These are phyloP conservation scores for Lumnitzera racemosa DNA, from an alignment of 345 rosid species.

Conservation along the genomic window DNA sequence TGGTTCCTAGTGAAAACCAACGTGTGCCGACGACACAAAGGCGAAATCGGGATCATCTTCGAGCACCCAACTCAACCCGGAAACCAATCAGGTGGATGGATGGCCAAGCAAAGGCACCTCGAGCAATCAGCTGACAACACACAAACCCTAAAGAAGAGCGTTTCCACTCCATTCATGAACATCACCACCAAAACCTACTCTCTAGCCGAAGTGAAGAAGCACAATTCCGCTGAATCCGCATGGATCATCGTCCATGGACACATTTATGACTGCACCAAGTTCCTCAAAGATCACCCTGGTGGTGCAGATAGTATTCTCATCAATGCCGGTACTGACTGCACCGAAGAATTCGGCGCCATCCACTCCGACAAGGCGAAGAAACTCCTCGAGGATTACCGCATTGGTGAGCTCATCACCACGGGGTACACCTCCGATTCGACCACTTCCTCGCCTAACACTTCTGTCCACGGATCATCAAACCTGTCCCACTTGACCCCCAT, in stretches of 20 bases:
- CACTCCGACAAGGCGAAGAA: conserved; percentile 90
- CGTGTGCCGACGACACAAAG: conserved; percentile 70
- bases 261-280: conserved; percentile 82
- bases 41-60: conserved; percentile 88
- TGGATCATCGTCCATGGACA: conserved; percentile 97
- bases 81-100: conserved; percentile 97
- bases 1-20: conserved; percentile 85
- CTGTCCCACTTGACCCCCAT: conserved; percentile 45
- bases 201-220: conserved; percentile 58
- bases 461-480: conserved; percentile 55
- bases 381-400: conserved; percentile 64
- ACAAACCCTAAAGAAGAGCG: conserved; percentile 59
- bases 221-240: conserved; percentile 63
- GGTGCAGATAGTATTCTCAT: conserved; percentile 80
- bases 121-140: conserved; percentile 46
- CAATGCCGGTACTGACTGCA: conserved; percentile 86
- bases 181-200: conserved; percentile 53
- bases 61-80: conserved; percentile 93
- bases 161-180: conserved; percentile 92
- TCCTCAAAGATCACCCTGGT: conserved; percentile 90
- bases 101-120: conserved; percentile 76
- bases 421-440: conserved; percentile 55
- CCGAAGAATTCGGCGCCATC: conserved; percentile 92
- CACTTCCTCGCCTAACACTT: conserved; percentile 52
- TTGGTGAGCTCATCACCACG: conserved; percentile 59